phyloP scores from a whole-genome alignment of 1,284 basidiomycete genomes.

The Trichosporon coremiiforme region DNA sequence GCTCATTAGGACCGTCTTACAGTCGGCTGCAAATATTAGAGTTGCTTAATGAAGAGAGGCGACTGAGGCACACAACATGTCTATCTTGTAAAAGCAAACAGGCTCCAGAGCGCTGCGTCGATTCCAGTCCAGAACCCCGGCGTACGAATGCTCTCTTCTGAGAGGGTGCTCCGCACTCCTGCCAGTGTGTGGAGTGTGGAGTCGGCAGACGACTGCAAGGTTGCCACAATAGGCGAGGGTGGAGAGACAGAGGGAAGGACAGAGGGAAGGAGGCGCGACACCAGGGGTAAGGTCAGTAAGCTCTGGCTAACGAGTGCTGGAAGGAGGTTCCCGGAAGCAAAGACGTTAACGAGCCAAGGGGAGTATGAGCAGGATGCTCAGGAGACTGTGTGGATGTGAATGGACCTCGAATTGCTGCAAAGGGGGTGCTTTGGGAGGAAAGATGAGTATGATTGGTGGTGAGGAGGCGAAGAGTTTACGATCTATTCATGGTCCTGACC shows the following conservation, averaged over 20 bases:
- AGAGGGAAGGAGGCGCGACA: slow-evolving; percentile 3
- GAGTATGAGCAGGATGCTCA: background rate
- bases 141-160: background rate
- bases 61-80: slow-evolving; percentile 11
- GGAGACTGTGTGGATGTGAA: background rate
- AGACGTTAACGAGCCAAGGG: background rate
- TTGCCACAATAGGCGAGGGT: background rate
- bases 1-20: slow-evolving; percentile 5
- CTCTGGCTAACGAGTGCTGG: background rate
- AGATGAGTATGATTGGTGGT: background rate
- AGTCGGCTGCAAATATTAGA: background rate
- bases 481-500: slow-evolving; percentile 12
- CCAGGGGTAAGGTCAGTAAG: background rate
- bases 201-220: background rate
- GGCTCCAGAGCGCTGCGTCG: background rate
- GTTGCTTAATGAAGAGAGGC: background rate
- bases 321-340: background rate
- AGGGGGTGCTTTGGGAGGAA: background rate
- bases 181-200: background rate
- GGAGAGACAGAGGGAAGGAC: background rate
- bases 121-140: slow-evolving; percentile 5
- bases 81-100: background rate
- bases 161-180: background rate
- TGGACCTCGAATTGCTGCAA: slow-evolving; percentile 19
- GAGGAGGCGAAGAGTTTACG: background rate